Conservation (phyloP, 805 yeast species). For the Wickerhamomyces rabaulensis region DNA sequence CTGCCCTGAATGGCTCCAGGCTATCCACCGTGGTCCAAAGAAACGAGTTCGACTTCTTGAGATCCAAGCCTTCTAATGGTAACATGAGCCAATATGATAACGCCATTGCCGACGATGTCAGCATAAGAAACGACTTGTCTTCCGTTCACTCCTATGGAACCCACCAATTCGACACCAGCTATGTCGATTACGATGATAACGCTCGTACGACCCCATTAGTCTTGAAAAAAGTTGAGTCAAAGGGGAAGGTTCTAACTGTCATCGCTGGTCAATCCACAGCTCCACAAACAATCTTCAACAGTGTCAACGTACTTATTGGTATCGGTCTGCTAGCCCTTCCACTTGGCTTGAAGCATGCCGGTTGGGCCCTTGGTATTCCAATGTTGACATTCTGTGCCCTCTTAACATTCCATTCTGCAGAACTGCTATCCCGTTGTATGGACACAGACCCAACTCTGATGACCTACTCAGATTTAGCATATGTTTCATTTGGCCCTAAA, state of each 20-base stretch:
- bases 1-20: conserved; percentile 58
- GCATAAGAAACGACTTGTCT: conserved; percentile 25
- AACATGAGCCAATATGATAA: conserved; percentile 17
- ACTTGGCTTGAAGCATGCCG: conserved; percentile 60
- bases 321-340: conserved; percentile 74
- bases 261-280: conserved; percentile 79
- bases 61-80: conserved; percentile 16
- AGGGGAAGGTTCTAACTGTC: conserved; percentile 67
- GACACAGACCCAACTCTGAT: conserved; percentile 75
- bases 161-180: conserved; percentile 29
- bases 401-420: conserved; percentile 74
- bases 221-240: conserved; percentile 62
- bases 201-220: conserved; percentile 50
- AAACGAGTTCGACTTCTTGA: conserved; percentile 28
- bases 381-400: conserved; percentile 56
- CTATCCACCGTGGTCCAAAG: conserved; percentile 47
- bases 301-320: conserved; percentile 72
- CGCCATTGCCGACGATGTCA: conserved; percentile 35
- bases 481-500: conserved; percentile 73
- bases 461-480: conserved; percentile 87
- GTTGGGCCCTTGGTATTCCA: conserved; percentile 66
- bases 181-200: conserved; percentile 41
- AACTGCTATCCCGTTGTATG: conserved; percentile 65
- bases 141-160: conserved; percentile 29
- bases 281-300: conserved; percentile 72